Percentiles rank a stretch among this genome's conserved stretches.
Evolutionary conservation across 2,329 filamentous ascomycete species (phyloP).

Genomic region (Aspergillus fijiensis): DNA sequence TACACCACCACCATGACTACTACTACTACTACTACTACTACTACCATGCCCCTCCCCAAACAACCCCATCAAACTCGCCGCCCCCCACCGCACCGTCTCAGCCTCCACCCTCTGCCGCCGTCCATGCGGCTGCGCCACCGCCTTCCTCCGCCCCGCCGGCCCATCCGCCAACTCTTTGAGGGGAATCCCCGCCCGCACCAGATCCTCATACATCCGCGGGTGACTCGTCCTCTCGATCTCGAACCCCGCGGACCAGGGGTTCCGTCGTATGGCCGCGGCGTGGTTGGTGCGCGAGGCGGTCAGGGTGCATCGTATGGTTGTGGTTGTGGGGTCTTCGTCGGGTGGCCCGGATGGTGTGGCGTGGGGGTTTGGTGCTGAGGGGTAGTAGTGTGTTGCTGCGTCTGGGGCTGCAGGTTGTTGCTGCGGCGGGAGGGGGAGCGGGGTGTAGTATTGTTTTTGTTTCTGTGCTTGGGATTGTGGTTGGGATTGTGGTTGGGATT

Average conservation of each 20-base stretch:
- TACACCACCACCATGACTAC: not conserved
- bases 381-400: not conserved
- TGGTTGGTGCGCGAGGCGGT: slow-evolving; percentile 32
- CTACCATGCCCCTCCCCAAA: slow-evolving; percentile 8
- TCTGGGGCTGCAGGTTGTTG: not conserved
- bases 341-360: not conserved
- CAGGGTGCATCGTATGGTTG: slow-evolving; percentile 28
- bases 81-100: slow-evolving; percentile 27
- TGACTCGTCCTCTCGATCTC: slow-evolving; percentile 21
- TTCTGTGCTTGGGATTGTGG: too few relatives aligned
- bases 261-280: slow-evolving; percentile 26
- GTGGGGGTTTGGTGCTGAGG: not conserved
- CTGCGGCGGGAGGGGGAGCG: not conserved
- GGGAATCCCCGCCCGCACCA: slow-evolving; percentile 29
- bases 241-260: slow-evolving; percentile 34
- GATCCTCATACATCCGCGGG: slow-evolving; percentile 26
- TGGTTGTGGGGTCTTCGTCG: not conserved
- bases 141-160: slow-evolving; percentile 28
- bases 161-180: slow-evolving; percentile 33
- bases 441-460: not conserved
- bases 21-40: not conserved
- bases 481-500: not conserved
- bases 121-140: slow-evolving; percentile 15
- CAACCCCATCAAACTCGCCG: slow-evolving; percentile 24
- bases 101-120: slow-evolving; percentile 19